Evolutionary conservation across 164 flowering plant species (phyloP).

Genomic region (Vitis cinerea): DNA sequence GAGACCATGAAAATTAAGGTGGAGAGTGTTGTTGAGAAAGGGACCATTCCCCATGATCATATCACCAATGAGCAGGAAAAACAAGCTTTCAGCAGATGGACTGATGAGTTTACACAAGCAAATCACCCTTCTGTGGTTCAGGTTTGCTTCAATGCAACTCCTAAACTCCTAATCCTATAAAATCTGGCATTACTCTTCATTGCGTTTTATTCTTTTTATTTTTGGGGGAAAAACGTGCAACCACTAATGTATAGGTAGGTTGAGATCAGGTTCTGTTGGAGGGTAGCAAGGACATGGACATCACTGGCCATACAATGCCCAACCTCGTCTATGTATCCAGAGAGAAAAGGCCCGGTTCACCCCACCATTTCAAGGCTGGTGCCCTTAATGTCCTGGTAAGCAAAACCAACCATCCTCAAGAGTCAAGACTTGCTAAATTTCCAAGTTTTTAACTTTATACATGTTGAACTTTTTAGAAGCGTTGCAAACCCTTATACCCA

Average conservation of each 20-base stretch:
- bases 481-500: no score
- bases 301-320: conserved; percentile 48
- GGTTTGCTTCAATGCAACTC: conserved; percentile 11
- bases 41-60: conserved; percentile 28
- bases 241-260: no score
- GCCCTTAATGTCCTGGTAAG: conserved; percentile 49
- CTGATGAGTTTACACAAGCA: conserved; percentile 28
- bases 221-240: no score
- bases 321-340: conserved; percentile 76
- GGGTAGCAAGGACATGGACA: conserved; percentile 43
- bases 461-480: no score
- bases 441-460: no score
- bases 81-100: conserved; percentile 30
- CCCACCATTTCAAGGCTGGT: conserved; percentile 86
- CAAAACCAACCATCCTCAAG: no score
- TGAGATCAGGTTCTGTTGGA: conserved; percentile 53
- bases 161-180: no score
- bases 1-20: conserved; percentile 41
- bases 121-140: conserved; percentile 50
- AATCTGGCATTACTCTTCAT: no score
- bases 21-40: conserved; percentile 31
- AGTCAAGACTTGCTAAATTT: not conserved
- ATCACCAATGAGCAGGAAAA: conserved; percentile 18
- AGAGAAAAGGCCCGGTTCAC: conserved; percentile 49
- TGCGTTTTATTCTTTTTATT: no score